Conservation (phyloP, 129 eudicot genomes). For the Mikania micrantha region DNA sequence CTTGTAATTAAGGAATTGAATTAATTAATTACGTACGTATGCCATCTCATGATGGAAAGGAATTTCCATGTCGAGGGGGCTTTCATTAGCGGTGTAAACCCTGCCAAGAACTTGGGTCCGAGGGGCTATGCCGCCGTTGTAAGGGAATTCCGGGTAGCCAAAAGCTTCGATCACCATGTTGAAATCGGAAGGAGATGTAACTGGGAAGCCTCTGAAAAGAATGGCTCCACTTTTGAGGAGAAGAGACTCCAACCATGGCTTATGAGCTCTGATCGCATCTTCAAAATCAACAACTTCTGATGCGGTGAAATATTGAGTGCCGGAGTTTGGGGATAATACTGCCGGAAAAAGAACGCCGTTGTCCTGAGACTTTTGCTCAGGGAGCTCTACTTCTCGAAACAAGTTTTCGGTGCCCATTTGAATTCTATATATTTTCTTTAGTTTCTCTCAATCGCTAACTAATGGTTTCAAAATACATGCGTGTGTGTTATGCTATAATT, state of each 20-base stretch:
- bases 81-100: slow-evolving; percentile 74
- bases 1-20: too few relatives aligned
- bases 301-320: not conserved
- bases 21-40: too few relatives aligned
- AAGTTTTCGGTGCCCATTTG: slow-evolving; percentile 15
- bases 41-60: slow-evolving; percentile 88
- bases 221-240: slow-evolving; percentile 51
- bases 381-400: slow-evolving; percentile 19
- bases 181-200: slow-evolving; percentile 50
- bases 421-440: not conserved
- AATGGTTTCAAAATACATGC: too few relatives aligned
- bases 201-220: slow-evolving; percentile 58
- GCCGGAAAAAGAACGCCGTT: slow-evolving; percentile 36
- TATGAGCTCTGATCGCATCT: slow-evolving; percentile 41
- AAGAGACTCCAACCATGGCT: slow-evolving; percentile 50
- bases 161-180: slow-evolving; percentile 70
- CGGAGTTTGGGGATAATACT: slow-evolving; percentile 41
- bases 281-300: not conserved
- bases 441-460: too few relatives aligned
- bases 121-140: slow-evolving; percentile 72
- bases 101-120: slow-evolving; percentile 65
- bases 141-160: slow-evolving; percentile 53
- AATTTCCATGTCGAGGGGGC: slow-evolving; percentile 63
- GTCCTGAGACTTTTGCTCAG: slow-evolving; percentile 39
- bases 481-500: too few relatives aligned